phyloP scores from a whole-genome alignment of 2,329 filamentous ascomycete genomes.

The Scedosporium apiospermum region DNA sequence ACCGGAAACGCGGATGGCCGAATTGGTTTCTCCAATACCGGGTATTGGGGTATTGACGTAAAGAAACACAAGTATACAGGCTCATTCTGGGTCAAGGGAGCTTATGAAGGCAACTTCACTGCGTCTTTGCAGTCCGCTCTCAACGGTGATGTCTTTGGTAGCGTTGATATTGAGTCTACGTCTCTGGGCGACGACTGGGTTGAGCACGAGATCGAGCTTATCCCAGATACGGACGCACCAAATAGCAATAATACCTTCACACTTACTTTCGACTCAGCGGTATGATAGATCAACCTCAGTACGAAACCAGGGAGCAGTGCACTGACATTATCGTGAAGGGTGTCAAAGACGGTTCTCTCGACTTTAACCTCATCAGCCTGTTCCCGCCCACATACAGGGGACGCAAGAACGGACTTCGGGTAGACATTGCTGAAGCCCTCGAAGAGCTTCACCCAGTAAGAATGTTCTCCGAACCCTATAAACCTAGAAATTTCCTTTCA shows the following conservation, averaged over 20 bases:
- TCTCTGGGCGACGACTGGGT: slow-evolving; percentile 34
- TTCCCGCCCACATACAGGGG: slow-evolving; percentile 53
- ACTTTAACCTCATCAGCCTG: slow-evolving; percentile 49
- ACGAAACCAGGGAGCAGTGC: no score
- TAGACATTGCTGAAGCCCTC: slow-evolving; percentile 44
- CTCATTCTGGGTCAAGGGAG: slow-evolving; percentile 44
- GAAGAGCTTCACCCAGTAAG: slow-evolving; percentile 39
- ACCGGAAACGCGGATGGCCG: slow-evolving; percentile 18
- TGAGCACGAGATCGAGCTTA: slow-evolving; percentile 38
- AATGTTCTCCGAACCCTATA: background rate
- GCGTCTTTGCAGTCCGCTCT: slow-evolving; percentile 35
- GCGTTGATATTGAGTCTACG: slow-evolving; percentile 34
- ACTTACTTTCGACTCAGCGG: slow-evolving; percentile 38
- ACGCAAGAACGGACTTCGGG: slow-evolving; percentile 46
- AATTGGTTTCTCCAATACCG: slow-evolving; percentile 41
- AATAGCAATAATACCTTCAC: slow-evolving; percentile 47
- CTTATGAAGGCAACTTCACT: slow-evolving; percentile 35
- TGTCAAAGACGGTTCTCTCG: slow-evolving; percentile 29
- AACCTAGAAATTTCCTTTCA: no score
- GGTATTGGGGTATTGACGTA: slow-evolving; percentile 49
- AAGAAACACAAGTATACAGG: slow-evolving; percentile 36
- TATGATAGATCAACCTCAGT: slow-evolving; percentile 7
- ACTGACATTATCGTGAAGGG: slow-evolving; percentile 15
- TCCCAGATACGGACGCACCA: slow-evolving; percentile 34
- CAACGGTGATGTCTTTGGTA: slow-evolving; percentile 34